Percentiles rank a stretch among this genome's conserved stretches.
These are phyloP conservation scores for Hyphopichia homilentoma DNA, from an alignment of 805 yeast species.

Conservation along the genomic window DNA sequence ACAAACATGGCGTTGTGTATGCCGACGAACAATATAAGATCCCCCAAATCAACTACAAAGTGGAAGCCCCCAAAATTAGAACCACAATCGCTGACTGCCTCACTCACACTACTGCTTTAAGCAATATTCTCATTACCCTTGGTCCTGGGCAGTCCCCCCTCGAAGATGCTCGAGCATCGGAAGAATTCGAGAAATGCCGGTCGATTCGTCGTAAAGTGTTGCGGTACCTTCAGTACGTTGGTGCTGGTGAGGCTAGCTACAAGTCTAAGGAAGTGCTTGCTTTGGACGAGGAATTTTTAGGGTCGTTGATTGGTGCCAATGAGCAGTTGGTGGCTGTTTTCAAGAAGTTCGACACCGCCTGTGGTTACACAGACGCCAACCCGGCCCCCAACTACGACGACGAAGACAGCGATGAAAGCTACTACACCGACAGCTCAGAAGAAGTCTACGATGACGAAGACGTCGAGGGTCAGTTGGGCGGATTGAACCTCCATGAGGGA, in stretches of 20 bases:
- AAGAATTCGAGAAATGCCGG: conserved; percentile 71
- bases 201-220: conserved; percentile 72
- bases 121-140: conserved; percentile 42
- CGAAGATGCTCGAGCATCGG: conserved; percentile 59
- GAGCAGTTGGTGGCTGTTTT: conserved; percentile 81
- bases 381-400: conserved; percentile 33
- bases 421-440: conserved; percentile 37
- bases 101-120: conserved; percentile 65
- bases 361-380: conserved; percentile 38
- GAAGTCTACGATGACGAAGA: conserved; percentile 38
- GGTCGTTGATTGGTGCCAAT: conserved; percentile 84
- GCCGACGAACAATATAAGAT: conserved; percentile 54
- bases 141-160: conserved; percentile 53
- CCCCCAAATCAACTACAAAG: conserved; percentile 63
- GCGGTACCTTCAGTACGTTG: conserved; percentile 77
- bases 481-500: conserved; percentile 6
- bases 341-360: conserved; percentile 58
- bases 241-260: conserved; percentile 38
- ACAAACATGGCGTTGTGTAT: conserved; percentile 17
- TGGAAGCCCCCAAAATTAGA: conserved; percentile 71
- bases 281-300: conserved; percentile 75
- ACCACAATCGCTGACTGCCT: conserved; percentile 70
- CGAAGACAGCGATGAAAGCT: conserved; percentile 24
- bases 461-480: conserved; percentile 5
- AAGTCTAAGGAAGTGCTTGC: conserved; percentile 25